Evolutionary conservation across 148 eudicot genomes (phyloP).

Genomic region (Gaultheria prostrata): DNA sequence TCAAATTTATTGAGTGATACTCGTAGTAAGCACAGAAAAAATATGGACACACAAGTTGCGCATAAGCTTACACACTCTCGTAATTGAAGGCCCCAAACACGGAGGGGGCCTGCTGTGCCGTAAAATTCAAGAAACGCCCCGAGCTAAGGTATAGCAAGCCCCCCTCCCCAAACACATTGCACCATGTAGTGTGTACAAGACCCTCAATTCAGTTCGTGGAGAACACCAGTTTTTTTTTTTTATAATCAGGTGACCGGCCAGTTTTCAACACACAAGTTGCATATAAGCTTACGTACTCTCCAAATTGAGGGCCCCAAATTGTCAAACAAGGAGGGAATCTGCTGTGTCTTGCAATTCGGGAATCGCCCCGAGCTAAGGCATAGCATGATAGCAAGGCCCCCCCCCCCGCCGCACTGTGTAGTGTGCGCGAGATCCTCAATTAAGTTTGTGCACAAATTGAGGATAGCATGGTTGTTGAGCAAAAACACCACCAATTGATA

Average conservation of each 20-base stretch:
- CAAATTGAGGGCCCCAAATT: not conserved
- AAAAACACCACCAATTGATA: not conserved
- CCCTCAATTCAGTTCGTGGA: not conserved
- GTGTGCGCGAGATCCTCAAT: too few relatives aligned
- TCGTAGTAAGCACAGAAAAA: not conserved
- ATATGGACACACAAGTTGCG: not conserved
- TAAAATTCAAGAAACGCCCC: too few relatives aligned
- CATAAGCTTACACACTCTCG: not conserved
- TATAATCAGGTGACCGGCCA: too few relatives aligned
- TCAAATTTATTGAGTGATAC: not conserved
- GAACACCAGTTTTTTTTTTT: accelerated
- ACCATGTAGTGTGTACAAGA: not conserved
- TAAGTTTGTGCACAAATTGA: too few relatives aligned
- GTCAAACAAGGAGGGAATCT: too few relatives aligned
- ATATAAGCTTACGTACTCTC: not conserved
- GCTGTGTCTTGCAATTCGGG: too few relatives aligned
- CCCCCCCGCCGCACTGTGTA: too few relatives aligned
- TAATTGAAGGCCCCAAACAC: not conserved
- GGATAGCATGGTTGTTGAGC: not conserved
- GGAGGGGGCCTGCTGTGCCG: too few relatives aligned
- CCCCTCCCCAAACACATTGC: not conserved
- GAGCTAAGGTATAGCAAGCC: too few relatives aligned
- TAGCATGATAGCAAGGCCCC: too few relatives aligned
- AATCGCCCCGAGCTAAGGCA: too few relatives aligned
- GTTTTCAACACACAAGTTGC: not conserved